Base-by-base conservation (phyloP, 805 yeast genomes). In the Tetrapisispora fleetii region DNA sequence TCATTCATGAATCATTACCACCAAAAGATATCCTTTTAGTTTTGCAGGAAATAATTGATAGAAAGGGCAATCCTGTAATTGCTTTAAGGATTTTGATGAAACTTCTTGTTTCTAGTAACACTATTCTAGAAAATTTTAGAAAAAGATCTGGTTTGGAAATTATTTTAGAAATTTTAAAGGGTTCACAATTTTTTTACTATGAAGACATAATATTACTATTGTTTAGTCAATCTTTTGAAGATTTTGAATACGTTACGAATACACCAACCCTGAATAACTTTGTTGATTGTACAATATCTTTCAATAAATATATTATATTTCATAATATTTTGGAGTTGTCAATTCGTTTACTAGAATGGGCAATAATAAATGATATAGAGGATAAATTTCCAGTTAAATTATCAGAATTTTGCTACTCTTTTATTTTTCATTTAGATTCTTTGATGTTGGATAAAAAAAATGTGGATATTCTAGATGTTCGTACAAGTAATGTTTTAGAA, bases 21-120 rank as follows among this genome's bases (percentile, higher is more conserved):
- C 71, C 81, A 6, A 83, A 82, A 57, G 81, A 90, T 84, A 67
- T 85, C 10, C 65, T 85, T 11, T 59, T 84, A 14, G 58, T 84
- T 13, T 65, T 76, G 41, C 60, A 59, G 51, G 65, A 60, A 37
- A 35, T 50, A 5, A 53, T 51, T 18, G 67, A 60, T n/a, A 60
- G 65, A 35, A 49, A 47, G 14, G 45, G 48, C 14, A 39, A 40
- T 39, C 58, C 58, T 1, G 24, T 42, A 10, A 52, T 57, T 9
- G 60, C 67, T 0, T 49, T 72, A n/a, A 64, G 64, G n/a, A 61
- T 85, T 14, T 59, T 85, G 18, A 66, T 80, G 6, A 72, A 73
- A 48, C 60, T 80, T 4, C 63, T 85, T 16, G 60, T 72, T 7
- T 61, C 74, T 7, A 81, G 81, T 1, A 59, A 71, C 2, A 69